Percentiles rank a stretch among this genome's conserved stretches.
These are phyloP conservation scores for Ascochyta rabiei DNA, from an alignment of 2,329 filamentous ascomycete species.

Conservation along the genomic window DNA sequence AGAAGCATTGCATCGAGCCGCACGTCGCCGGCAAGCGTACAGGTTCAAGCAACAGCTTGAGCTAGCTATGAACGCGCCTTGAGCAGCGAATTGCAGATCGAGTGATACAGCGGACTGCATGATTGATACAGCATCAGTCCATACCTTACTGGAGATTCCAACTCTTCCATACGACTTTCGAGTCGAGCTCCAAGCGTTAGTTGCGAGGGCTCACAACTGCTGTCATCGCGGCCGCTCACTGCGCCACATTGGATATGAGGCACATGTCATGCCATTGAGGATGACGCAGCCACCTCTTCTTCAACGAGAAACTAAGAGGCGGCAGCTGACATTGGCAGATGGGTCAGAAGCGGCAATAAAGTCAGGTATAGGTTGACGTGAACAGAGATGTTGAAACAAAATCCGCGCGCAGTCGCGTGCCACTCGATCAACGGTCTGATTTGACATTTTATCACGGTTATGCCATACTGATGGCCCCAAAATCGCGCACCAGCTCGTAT, in stretches of 20 bases:
- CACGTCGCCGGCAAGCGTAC: neutral
- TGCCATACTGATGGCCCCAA: neutral
- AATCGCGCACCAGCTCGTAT: conserved; percentile 9
- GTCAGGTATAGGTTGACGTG: no score
- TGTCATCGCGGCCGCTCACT: neutral
- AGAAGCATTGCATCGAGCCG: neutral
- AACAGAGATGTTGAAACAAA: no score
- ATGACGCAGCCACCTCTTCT: no score
- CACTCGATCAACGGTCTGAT: conserved; percentile 9
- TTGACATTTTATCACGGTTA: neutral
- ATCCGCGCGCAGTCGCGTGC: conserved; percentile 9
- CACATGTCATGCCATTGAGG: no score
- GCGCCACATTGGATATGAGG: no score
- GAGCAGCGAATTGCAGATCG: neutral
- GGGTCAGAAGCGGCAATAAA: neutral
- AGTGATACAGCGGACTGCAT: neutral
- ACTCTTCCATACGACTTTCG: neutral
- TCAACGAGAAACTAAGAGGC: no score
- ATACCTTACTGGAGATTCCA: neutral
- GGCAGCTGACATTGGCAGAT: conserved; percentile 1
- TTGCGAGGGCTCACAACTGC: neutral
- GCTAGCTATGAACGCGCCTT: neutral
- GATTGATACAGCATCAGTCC: neutral
- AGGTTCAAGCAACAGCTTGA: neutral
- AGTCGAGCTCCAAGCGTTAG: neutral